These are phyloP conservation scores for Pseudisothecium myosuroides DNA, from an alignment of 225 moss, liverwort and hornwort species.

Conservation along the genomic window DNA sequence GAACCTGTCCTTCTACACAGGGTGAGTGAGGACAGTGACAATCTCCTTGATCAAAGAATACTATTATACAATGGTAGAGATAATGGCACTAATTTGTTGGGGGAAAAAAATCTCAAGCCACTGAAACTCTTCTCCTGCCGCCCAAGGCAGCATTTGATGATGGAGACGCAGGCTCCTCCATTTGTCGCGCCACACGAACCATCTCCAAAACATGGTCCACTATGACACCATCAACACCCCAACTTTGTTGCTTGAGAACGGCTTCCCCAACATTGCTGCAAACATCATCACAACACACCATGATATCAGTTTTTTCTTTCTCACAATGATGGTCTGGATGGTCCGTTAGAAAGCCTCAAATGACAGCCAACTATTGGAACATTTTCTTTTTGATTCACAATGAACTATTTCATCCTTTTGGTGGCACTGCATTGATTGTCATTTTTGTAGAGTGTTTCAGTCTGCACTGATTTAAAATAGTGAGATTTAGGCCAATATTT, in stretches of 20 bases:
- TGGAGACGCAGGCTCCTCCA: not conserved
- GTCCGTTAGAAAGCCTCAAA: too few species aligned
- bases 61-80: not conserved
- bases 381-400: too few species aligned
- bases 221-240: slow-evolving; percentile 71
- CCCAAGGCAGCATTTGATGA: not conserved
- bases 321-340: too few species aligned
- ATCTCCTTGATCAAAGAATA: not conserved
- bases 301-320: not conserved
- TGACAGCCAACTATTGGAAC: too few species aligned
- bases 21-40: not conserved
- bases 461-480: not conserved
- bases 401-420: not conserved
- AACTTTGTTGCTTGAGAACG: slow-evolving; percentile 36
- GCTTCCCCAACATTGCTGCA: slow-evolving; percentile 86
- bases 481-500: not conserved
- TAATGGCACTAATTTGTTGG: not conserved
- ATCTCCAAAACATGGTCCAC: slow-evolving; percentile 85
- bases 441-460: not conserved
- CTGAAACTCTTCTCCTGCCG: not conserved
- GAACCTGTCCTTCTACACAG: not conserved
- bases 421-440: not conserved
- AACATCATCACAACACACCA: not conserved
- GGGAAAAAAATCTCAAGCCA: not conserved
- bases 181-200: slow-evolving; percentile 27